A percentile compares a stretch with the other conserved stretches of the same genome.
These are phyloP conservation scores for Ophiocordyceps australis DNA, from an alignment of 2,329 filamentous ascomycete species.

Conservation along the genomic window DNA sequence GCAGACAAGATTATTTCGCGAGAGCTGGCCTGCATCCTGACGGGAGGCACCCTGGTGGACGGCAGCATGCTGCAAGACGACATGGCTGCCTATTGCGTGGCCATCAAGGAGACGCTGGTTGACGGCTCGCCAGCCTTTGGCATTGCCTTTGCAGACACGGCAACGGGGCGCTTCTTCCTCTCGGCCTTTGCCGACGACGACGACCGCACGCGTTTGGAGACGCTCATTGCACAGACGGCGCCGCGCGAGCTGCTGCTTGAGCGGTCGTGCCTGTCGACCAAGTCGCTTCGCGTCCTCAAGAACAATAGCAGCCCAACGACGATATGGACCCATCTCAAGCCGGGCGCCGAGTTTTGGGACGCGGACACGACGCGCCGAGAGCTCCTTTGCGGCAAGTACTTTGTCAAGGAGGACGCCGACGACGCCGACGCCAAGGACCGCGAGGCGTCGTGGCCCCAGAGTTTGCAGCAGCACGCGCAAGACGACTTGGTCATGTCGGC, in stretches of 20 bases:
- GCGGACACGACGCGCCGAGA: slow-evolving; percentile 69
- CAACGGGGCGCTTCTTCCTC: slow-evolving; percentile 89
- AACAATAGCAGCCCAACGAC: slow-evolving; percentile 88
- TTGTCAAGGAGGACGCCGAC: slow-evolving; percentile 36
- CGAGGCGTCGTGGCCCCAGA: slow-evolving; percentile 61
- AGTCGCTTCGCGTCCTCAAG: slow-evolving; percentile 81
- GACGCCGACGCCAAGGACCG: slow-evolving; percentile 17
- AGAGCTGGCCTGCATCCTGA: slow-evolving; percentile 81
- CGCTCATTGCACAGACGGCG: slow-evolving; percentile 78
- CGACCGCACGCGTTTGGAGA: slow-evolving; percentile 94
- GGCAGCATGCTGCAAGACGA: slow-evolving; percentile 95
- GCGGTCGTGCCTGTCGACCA: slow-evolving; percentile 72
- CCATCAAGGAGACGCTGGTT: slow-evolving; percentile 68
- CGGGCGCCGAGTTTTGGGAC: slow-evolving; percentile 78
- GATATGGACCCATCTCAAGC: slow-evolving; percentile 86
- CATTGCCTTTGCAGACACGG: slow-evolving; percentile 85
- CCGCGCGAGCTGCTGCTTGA: slow-evolving; percentile 82
- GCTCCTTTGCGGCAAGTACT: slow-evolving; percentile 65
- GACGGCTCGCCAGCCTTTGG: slow-evolving; percentile 72
- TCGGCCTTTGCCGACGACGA: slow-evolving; percentile 82
- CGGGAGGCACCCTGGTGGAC: slow-evolving; percentile 82
- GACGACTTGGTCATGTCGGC: slow-evolving; percentile 82
- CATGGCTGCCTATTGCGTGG: slow-evolving; percentile 90
- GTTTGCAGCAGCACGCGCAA: slow-evolving; percentile 50
- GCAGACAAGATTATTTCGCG: slow-evolving; percentile 86